These are phyloP conservation scores for Brettanomyces custersianus DNA, from an alignment of 805 yeast genomes.

Conservation along the genomic window DNA sequence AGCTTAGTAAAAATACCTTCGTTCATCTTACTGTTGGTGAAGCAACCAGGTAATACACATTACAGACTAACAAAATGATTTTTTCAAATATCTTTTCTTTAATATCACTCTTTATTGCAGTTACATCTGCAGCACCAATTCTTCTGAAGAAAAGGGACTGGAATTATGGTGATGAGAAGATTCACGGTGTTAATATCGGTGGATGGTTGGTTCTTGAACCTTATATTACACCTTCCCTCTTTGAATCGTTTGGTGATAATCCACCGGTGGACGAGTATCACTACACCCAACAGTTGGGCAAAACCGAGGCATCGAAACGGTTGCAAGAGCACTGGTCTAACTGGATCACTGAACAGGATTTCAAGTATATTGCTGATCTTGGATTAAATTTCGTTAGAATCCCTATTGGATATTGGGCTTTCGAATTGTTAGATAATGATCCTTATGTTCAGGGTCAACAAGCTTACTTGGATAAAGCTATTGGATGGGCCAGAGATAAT, in stretches of 20 bases:
- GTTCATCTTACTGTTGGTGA: too few species aligned
- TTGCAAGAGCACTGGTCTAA: conserved; percentile 47
- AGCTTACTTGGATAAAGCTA: conserved; percentile 50
- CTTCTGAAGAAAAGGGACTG: conserved; percentile 24
- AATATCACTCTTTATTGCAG: too few species aligned
- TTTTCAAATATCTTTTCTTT: too few species aligned
- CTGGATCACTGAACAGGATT: conserved; percentile 53
- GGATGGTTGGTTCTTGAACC: conserved; percentile 91
- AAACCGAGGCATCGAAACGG: conserved; percentile 31
- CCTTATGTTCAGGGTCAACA: conserved; percentile 65
- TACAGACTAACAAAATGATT: too few species aligned
- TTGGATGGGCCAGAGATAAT: conserved; percentile 56
- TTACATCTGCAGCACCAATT: conserved; percentile 14
- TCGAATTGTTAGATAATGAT: conserved; percentile 38
- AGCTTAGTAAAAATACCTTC: too few species aligned
- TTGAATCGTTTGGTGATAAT: conserved; percentile 38
- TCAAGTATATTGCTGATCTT: conserved; percentile 35
- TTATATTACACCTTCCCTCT: conserved; percentile 73
- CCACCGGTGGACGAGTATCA: conserved; percentile 58
- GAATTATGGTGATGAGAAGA: conserved; percentile 21
- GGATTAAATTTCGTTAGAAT: conserved; percentile 68
- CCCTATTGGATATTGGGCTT: conserved; percentile 82
- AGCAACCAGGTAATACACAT: too few species aligned
- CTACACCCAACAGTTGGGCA: conserved; percentile 40
- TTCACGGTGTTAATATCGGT: conserved; percentile 71